Evolutionary conservation across 192 early-diverging fungal genomes (phyloP).

Genomic region (Rhizoclosmatium sp.): DNA sequence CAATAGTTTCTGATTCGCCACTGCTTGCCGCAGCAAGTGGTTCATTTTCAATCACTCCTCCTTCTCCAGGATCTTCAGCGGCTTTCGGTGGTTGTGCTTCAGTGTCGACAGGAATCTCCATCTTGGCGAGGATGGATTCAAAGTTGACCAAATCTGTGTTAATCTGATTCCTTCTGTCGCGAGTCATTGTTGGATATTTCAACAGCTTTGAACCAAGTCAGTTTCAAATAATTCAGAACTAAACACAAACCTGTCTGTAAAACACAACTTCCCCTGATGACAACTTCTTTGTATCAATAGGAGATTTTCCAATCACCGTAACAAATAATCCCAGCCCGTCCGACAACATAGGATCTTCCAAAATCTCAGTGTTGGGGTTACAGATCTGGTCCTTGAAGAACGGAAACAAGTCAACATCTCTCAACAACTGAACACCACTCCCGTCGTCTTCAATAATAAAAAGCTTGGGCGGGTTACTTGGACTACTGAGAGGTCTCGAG

Average conservation of each 20-base stretch:
- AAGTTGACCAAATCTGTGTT: background rate
- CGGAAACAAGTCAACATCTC: slow-evolving; percentile 46
- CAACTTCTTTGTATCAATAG: background rate
- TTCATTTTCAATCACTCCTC: too few species aligned
- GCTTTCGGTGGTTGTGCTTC: background rate
- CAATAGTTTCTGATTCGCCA: background rate
- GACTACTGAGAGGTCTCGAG: background rate
- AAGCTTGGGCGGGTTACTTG: slow-evolving; percentile 43
- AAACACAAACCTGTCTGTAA: background rate
- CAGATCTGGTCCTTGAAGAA: slow-evolving; percentile 37
- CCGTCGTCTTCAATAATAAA: slow-evolving; percentile 48
- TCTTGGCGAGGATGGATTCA: background rate
- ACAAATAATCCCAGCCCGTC: slow-evolving; percentile 28
- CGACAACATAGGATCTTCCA: slow-evolving; percentile 25
- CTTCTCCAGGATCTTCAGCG: background rate
- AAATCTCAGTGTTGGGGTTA: slow-evolving; percentile 41
- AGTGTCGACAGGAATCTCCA: background rate
- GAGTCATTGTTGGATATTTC: background rate
- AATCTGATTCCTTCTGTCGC: background rate
- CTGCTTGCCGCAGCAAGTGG: too few species aligned
- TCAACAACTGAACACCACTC: slow-evolving; percentile 41
- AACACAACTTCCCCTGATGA: background rate
- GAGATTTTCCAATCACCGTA: slow-evolving; percentile 26
- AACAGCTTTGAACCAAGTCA: background rate
- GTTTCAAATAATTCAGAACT: background rate